These are phyloP conservation scores for Penicillium sumatraense DNA, from an alignment of 2,329 filamentous ascomycete genomes.

Conservation along the genomic window DNA sequence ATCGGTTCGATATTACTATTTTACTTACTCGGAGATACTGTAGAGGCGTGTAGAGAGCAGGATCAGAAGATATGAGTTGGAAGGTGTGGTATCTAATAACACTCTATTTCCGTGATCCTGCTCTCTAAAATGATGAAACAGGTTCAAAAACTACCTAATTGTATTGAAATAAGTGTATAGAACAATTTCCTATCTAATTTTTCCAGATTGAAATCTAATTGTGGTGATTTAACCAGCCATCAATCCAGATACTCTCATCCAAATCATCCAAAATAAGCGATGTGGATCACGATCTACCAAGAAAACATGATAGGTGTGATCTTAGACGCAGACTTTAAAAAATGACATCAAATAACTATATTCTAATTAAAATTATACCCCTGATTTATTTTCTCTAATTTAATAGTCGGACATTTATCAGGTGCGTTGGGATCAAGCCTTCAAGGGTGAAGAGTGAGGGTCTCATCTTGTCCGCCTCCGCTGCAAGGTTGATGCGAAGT, in stretches of 20 bases:
- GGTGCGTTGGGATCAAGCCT: not conserved
- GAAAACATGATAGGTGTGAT: not conserved
- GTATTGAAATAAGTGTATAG: not conserved
- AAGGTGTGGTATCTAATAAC: not conserved
- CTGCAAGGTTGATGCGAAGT: slow-evolving; percentile 1
- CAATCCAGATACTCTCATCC: slow-evolving; percentile 6
- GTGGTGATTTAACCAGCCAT: not conserved
- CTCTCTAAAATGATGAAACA: not conserved
- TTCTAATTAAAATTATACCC: not conserved
- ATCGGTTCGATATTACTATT: not conserved
- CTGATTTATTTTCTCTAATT: not conserved
- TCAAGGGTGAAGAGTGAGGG: not conserved
- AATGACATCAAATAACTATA: not conserved
- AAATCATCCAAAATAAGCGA: slow-evolving; percentile 19
- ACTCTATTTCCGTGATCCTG: slow-evolving; percentile 11
- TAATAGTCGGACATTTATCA: too few species aligned
- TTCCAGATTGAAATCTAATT: not conserved
- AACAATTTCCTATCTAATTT: not conserved
- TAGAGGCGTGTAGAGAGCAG: not conserved
- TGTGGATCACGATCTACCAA: slow-evolving; percentile 4
- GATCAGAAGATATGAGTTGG: slow-evolving; percentile 1
- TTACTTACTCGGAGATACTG: not conserved
- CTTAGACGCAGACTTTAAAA: not conserved
- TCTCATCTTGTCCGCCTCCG: not conserved
- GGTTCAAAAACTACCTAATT: not conserved